These are phyloP conservation scores for Paulownia fortunei DNA, from an alignment of 257 asterid species.

Conservation along the genomic window DNA sequence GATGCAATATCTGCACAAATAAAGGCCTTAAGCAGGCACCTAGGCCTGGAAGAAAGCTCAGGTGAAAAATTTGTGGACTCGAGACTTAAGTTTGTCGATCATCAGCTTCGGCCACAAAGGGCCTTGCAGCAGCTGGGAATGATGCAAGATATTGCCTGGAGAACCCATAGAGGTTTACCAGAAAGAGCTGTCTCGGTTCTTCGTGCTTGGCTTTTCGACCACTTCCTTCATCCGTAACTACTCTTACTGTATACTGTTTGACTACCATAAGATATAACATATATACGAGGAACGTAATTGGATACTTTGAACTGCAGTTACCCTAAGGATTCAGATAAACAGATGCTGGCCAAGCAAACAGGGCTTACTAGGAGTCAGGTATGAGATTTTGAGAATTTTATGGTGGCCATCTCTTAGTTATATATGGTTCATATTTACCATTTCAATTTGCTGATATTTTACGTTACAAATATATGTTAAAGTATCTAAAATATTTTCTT, in stretches of 20 bases:
- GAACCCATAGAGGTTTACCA: constrained; percentile 77
- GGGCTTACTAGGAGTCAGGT: constrained; percentile 92
- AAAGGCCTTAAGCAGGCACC: constrained; percentile 45
- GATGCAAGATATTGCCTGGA: constrained; percentile 73
- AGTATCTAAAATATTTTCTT: too few relatives aligned
- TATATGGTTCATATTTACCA: too few relatives aligned
- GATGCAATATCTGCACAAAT: constrained; percentile 59
- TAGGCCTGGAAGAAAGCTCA: constrained; percentile 51
- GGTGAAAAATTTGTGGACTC: constrained; percentile 49
- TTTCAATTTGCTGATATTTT: too few relatives aligned
- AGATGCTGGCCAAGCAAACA: constrained; percentile 73
- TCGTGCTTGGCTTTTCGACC: constrained; percentile 91
- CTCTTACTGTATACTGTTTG: background rate
- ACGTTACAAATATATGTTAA: too few relatives aligned
- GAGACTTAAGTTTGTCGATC: constrained; percentile 54
- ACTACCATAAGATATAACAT: background rate
- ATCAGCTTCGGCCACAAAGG: constrained; percentile 57
- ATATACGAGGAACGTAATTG: background rate
- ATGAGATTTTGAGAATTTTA: too few relatives aligned
- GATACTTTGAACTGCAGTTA: constrained; percentile 49
- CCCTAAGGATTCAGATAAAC: constrained; percentile 81
- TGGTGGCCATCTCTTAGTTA: too few relatives aligned
- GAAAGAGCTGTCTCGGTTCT: constrained; percentile 81
- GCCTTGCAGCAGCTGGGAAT: constrained; percentile 65
- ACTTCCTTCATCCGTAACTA: constrained; percentile 80